These are phyloP conservation scores for Verticillium nonalfalfae DNA, from an alignment of 2,329 filamentous ascomycete species.

Conservation along the genomic window DNA sequence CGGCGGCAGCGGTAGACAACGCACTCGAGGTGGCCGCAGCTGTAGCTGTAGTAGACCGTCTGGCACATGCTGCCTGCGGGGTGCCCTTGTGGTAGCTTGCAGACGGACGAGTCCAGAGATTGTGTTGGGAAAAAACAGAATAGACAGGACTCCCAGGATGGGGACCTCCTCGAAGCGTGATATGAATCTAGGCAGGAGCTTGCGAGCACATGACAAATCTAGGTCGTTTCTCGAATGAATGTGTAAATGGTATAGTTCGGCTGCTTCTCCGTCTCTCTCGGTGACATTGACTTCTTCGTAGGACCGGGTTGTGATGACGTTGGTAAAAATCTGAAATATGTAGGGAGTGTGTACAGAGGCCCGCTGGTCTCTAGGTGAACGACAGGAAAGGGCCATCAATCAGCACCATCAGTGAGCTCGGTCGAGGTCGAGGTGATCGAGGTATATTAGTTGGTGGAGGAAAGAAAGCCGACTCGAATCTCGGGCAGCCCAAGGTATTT, in stretches of 20 bases:
- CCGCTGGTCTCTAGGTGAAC: not conserved
- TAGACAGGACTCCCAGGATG: too few species aligned
- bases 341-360: not conserved
- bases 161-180: too few species aligned
- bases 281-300: too few species aligned
- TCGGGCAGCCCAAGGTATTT: too few species aligned
- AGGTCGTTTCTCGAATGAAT: too few species aligned
- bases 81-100: not conserved
- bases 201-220: too few species aligned
- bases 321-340: not conserved
- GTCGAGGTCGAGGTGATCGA: conserved; percentile 9
- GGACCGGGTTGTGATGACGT: not conserved
- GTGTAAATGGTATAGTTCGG: not conserved
- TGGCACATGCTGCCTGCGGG: conserved; percentile 6
- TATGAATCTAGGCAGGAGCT: too few species aligned
- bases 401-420: not conserved
- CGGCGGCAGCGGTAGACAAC: conserved; percentile 7
- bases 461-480: not conserved
- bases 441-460: not conserved
- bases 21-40: conserved; percentile 8
- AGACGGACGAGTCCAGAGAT: too few species aligned
- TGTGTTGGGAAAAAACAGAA: too few species aligned
- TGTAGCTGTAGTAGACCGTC: conserved; percentile 11
- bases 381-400: not conserved
- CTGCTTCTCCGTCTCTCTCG: not conserved